These are phyloP conservation scores for Tylopilus sp. DNA, from an alignment of 768 basidiomycete genomes.

Conservation along the genomic window DNA sequence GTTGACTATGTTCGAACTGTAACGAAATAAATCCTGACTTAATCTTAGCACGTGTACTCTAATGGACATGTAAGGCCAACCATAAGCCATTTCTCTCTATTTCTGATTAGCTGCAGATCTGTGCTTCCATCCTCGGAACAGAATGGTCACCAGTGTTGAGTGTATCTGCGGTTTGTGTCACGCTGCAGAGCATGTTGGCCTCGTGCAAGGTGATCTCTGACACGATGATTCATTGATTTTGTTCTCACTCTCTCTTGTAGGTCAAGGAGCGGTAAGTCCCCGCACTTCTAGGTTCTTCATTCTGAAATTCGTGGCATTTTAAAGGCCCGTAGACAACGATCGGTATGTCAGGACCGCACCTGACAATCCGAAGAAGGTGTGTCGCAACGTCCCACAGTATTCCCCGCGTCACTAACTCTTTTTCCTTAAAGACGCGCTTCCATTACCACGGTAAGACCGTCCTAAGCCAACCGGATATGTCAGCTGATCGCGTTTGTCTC, in stretches of 20 bases:
- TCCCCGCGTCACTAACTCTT: constrained; percentile 8
- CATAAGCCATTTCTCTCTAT: background rate
- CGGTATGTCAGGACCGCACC: constrained; percentile 76
- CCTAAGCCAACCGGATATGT: background rate
- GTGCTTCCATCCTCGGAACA: constrained; percentile 83
- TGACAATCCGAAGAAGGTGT: constrained; percentile 83
- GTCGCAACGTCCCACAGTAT: constrained; percentile 13
- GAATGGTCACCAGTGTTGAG: constrained; percentile 92
- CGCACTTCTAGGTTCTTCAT: background rate
- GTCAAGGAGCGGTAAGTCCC: constrained; percentile 60
- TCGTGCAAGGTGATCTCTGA: constrained; percentile 71
- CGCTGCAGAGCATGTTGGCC: constrained; percentile 89
- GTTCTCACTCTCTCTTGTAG: constrained; percentile 29
- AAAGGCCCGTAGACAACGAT: constrained; percentile 80
- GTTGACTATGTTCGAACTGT: constrained; percentile 25
- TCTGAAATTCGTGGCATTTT: constrained; percentile 4
- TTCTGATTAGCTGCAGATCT: constrained; percentile 53
- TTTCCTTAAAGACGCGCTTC: constrained; percentile 60
- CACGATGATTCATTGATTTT: background rate
- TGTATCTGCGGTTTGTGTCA: constrained; percentile 77
- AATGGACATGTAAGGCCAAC: constrained; percentile 68
- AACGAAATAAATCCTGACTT: constrained; percentile 9
- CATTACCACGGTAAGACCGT: constrained; percentile 68
- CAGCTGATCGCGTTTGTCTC: constrained; percentile 16
- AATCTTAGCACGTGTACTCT: constrained; percentile 73